Percentiles rank a stretch among this genome's conserved stretches.
These are phyloP conservation scores for Pseudognaphalium luteoalbum DNA, from an alignment of 129 eudicot genomes.

Conservation along the genomic window DNA sequence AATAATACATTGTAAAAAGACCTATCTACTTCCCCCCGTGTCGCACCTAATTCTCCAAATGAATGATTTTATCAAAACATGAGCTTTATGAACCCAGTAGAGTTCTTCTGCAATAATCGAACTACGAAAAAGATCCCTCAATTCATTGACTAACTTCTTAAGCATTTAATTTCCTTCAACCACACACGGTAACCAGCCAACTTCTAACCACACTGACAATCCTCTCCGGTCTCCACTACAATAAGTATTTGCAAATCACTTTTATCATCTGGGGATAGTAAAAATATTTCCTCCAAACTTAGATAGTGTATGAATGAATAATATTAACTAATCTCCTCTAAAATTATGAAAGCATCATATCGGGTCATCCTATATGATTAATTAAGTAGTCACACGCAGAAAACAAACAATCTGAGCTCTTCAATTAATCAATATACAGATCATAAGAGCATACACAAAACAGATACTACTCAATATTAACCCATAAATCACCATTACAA, in stretches of 20 bases:
- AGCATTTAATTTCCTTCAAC: neutral
- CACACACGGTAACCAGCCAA: neutral
- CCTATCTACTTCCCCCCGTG: neutral
- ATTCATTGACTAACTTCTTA: neutral
- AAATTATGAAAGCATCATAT: neutral
- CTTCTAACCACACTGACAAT: neutral
- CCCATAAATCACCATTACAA: neutral
- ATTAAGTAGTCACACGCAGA: too few relatives aligned
- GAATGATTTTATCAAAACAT: neutral
- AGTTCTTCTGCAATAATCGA: neutral
- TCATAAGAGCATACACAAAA: neutral
- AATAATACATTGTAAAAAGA: neutral
- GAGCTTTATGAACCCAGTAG: neutral
- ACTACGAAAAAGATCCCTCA: neutral
- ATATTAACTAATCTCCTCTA: neutral
- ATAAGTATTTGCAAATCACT: neutral
- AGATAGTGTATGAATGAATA: neutral
- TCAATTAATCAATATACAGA: neutral
- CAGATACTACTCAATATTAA: neutral
- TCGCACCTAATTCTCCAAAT: neutral
- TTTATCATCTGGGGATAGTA: neutral
- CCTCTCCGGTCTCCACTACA: neutral
- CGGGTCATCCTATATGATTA: neutral
- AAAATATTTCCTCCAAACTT: neutral
- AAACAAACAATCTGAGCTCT: neutral